Base-by-base conservation (phyloP, 1,139 yeast species). In the Kluyveromyces sp. region DNA sequence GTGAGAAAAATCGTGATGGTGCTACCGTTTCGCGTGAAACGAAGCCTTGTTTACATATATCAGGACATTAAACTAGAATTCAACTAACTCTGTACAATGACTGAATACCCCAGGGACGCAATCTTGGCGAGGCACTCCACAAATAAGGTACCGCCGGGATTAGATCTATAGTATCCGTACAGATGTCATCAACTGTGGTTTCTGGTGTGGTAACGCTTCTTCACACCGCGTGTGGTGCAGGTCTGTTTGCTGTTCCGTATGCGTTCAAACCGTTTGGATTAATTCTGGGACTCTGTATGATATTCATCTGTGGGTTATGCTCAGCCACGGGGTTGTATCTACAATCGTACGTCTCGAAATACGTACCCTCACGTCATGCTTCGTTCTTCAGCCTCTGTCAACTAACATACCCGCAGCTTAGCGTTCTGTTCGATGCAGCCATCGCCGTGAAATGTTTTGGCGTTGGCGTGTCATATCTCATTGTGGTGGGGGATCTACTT, bases 211-310 rank as follows among this genome's bases (percentile, higher is more conserved):
- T 82, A 33, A 78, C 82, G 49, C 69, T 84, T 41, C 65, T 80
- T 46, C 85, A 83, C 61, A 83, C 94, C 19, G 63, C 64, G 8
- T 56, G 63, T 46, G 70, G 97, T 4, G 96, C 98, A 1, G 98
- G 98, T 1, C 76, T 92, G 54, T 75, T 92, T 45, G 95, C 97
- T 12, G 83, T 92, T 78, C 97, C 98, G 0, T 83, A 79, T 57
- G 95, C 96, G 1, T 81, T 86, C 58, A 73, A 80, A 43, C 78
- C 95, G 2, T 92, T 89, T 60, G 96, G 97, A n/a, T 64, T 87
- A 2, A 46, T 81, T 0, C 66, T 80, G 19, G 97, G 97, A 0
- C 58, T 80, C 1, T 46, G 76, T 11, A 78, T 87, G 48, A 75
- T 89, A 8, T 35, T 80, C 1, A 54, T 86, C 19, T 89, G 64